Percentiles rank a stretch among this genome's conserved stretches.
Conservation (phyloP, 2,329 filamentous ascomycete genomes). For the Elsinoe australis region DNA sequence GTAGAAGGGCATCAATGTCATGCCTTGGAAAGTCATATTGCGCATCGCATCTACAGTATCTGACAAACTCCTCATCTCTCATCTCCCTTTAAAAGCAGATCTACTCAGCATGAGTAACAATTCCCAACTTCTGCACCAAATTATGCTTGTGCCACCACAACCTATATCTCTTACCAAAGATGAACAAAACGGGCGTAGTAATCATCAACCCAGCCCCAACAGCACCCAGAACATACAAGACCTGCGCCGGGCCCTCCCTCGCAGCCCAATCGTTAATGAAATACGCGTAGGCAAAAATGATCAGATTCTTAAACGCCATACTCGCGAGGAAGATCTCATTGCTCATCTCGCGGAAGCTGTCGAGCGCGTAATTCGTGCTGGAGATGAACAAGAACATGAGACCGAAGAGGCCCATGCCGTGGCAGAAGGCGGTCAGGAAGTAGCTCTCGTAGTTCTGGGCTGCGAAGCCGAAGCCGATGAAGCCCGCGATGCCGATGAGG, state of each 20-base stretch:
- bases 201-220: constrained; percentile 14
- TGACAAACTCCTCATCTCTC: neutral
- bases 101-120: constrained; percentile 18
- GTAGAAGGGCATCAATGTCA: no score
- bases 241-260: constrained; percentile 29
- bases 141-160: constrained; percentile 17
- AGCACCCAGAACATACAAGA: constrained; percentile 36
- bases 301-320: constrained; percentile 40
- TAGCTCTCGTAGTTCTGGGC: constrained; percentile 20
- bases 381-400: constrained; percentile 29
- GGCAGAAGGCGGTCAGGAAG: constrained; percentile 22
- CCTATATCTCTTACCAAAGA: constrained; percentile 17
- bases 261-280: constrained; percentile 40
- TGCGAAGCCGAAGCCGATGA: constrained; percentile 29
- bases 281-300: constrained; percentile 39
- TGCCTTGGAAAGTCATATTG: no score
- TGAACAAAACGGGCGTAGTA: constrained; percentile 10
- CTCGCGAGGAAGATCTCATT: constrained; percentile 39
- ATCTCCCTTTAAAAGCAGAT: neutral
- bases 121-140: constrained; percentile 13
- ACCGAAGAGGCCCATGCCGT: constrained; percentile 24
- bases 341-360: constrained; percentile 36
- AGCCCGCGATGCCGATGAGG: constrained; percentile 26
- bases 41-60: neutral
- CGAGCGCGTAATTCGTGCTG: constrained; percentile 33